phyloP scores from a whole-genome alignment of 129 eudicot genomes.

The Pittosporum tobira region DNA sequence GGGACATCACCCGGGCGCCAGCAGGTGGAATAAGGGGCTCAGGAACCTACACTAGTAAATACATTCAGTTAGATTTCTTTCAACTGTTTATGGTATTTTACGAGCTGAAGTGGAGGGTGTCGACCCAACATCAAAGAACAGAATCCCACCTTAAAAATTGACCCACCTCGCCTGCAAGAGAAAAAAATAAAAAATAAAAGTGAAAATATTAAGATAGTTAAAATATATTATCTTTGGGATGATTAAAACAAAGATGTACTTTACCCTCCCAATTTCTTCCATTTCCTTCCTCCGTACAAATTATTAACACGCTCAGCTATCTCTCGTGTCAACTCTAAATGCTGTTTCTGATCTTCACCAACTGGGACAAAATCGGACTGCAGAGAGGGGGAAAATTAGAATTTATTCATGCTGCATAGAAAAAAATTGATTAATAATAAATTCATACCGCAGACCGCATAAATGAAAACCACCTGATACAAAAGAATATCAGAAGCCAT shows the following conservation, averaged over 20 bases:
- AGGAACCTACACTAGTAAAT: constrained; percentile 53
- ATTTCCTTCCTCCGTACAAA: constrained; percentile 95
- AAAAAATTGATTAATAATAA: too few species aligned
- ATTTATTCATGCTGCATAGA: not conserved
- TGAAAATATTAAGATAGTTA: not conserved
- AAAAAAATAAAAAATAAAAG: constrained; percentile 7
- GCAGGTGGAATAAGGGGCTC: constrained; percentile 98
- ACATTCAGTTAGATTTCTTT: not conserved
- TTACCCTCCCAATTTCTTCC: constrained; percentile 99
- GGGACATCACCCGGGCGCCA: constrained; percentile 99
- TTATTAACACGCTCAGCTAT: constrained; percentile 88
- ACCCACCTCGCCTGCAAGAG: constrained; percentile 79
- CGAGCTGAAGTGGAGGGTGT: not conserved
- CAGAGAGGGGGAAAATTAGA: constrained; percentile 25
- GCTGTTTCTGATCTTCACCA: constrained; percentile 99
- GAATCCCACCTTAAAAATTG: constrained; percentile 68
- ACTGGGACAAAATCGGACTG: constrained; percentile 99
- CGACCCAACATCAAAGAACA: not conserved
- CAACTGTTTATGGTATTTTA: constrained; percentile 11
- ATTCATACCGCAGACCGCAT: too few species aligned
- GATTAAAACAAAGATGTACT: constrained; percentile 2
- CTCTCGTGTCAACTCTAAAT: constrained; percentile 87
- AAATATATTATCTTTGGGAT: not conserved
- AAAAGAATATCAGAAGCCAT: constrained; percentile 99
- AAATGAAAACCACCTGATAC: constrained; percentile 60